phyloP scores from a whole-genome alignment of 1,284 basidiomycete genomes.

The Rhizoctonia solani region DNA sequence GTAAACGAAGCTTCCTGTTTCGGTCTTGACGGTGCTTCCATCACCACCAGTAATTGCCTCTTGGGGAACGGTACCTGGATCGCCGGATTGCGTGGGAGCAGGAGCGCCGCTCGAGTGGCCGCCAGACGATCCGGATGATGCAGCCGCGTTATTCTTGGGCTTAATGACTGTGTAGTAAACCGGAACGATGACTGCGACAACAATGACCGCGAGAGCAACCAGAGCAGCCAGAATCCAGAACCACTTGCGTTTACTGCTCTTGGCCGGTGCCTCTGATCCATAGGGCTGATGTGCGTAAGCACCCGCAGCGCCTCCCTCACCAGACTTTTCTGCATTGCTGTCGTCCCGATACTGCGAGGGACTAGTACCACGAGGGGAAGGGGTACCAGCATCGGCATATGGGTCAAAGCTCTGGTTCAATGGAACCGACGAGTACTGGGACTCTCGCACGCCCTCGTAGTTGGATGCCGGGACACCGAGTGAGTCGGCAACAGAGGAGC shows the following conservation, averaged over 20 bases:
- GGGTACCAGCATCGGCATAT: neutral
- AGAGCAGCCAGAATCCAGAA: conserved; percentile 4
- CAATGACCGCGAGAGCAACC: conserved; percentile 45
- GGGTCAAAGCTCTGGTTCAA: conserved; percentile 17
- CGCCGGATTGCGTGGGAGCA: conserved; percentile 4
- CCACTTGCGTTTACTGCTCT: neutral
- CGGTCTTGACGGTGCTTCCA: conserved; percentile 65
- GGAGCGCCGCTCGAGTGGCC: conserved; percentile 5
- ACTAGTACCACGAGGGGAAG: neutral
- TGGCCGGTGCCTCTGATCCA: neutral
- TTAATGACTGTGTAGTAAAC: conserved; percentile 69
- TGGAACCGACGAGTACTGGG: conserved; percentile 29
- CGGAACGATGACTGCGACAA: conserved; percentile 48
- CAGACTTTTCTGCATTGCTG: neutral
- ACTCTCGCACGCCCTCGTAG: conserved; percentile 10
- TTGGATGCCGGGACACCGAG: conserved; percentile 8
- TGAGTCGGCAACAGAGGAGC: conserved; percentile 19
- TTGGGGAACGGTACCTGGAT: conserved; percentile 26
- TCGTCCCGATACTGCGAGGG: conserved; percentile 11
- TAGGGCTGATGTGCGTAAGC: too few species aligned
- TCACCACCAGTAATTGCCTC: conserved; percentile 61
- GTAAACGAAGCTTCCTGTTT: conserved; percentile 73
- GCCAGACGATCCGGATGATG: conserved; percentile 41
- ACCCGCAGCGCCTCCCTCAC: neutral
- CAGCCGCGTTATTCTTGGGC: conserved; percentile 43